Evolutionary conservation across 768 basidiomycete genomes (phyloP), one percentile per base, ranked within the genome.

Genomic region (Leccinum pellstonianum): DNA sequence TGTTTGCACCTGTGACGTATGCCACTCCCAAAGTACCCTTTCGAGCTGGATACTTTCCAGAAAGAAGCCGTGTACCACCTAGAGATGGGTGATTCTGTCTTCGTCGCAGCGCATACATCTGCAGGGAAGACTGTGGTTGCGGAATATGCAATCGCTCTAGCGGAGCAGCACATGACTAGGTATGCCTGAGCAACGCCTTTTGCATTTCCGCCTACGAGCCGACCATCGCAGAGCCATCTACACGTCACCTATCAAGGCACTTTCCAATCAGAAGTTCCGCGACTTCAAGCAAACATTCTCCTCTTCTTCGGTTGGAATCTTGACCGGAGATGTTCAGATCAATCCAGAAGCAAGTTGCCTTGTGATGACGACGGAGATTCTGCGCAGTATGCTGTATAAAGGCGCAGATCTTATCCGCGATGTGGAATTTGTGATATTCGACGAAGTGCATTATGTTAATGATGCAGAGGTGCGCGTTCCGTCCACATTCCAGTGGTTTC

Each of bases 61-160:
- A 98, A 98, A 73, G 94, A 98, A 72, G 97, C 97, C 1, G 93
- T 98, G 7, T 97, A 97, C 74, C 95, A 97, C 74, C 81, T 99
- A 17, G 97, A 99, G 73, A 86, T 91, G 80, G 97, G 95, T 9
- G 93, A 99, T 65, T 96, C 94, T 12, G 96, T 99, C 17, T 99
- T 99, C 71, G 95, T 99, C n/a, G 97, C 97, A 14, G 97, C 97
- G 5, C 97, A 99, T 76, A 99, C 97, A 4, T 95, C 93, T n/a
- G 97, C 97, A 15, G 97, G 97, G 35, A 99, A 99, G 76, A 99
- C 97, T 2, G 97, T 98, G 17, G 97, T 99, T 8, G 97, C 97
- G 0, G 97, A 99, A 70, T 99, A 98, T 73, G 97, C 97, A 2
- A 98, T 99, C 66, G 92, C 95, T 5, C 81, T 99, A 9, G 96